phyloP scores from a whole-genome alignment of 305 asterid genomes.

The Fraxinus nigra region DNA sequence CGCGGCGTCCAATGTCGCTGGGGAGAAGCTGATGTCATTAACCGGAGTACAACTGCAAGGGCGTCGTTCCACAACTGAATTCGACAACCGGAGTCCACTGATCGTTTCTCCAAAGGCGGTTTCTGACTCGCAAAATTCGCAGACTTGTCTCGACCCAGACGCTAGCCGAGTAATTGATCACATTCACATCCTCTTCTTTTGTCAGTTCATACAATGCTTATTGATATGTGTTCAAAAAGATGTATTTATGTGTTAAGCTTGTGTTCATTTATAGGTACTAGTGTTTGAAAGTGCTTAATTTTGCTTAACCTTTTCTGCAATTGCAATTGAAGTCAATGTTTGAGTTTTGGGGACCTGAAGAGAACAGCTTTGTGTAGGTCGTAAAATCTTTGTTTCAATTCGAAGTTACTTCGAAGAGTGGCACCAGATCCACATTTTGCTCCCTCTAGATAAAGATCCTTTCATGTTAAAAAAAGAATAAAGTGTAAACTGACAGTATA shows the following conservation, averaged over 20 bases:
- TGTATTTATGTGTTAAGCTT: not conserved
- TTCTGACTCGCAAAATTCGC: constrained; percentile 86
- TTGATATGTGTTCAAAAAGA: not conserved
- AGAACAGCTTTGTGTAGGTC: not conserved
- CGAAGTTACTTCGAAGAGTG: constrained; percentile 25
- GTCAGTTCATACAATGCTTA: not conserved
- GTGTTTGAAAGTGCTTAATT: not conserved
- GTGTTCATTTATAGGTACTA: not conserved
- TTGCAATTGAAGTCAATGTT: not conserved
- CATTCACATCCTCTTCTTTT: constrained; percentile 13
- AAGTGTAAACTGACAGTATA: not conserved
- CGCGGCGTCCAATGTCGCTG: constrained; percentile 46
- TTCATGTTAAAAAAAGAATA: constrained; percentile 12
- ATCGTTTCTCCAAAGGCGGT: constrained; percentile 81
- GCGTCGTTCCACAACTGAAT: constrained; percentile 21
- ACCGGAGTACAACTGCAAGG: constrained; percentile 24
- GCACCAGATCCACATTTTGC: constrained; percentile 36
- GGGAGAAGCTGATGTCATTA: constrained; percentile 32
- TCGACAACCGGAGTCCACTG: constrained; percentile 31
- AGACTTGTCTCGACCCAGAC: constrained; percentile 88
- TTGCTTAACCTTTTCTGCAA: constrained; percentile 10
- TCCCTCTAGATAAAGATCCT: constrained; percentile 26
- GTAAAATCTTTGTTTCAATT: constrained; percentile 22
- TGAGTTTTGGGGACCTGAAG: not conserved
- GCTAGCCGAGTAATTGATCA: constrained; percentile 61